phyloP scores from a whole-genome alignment of 2,329 filamentous ascomycete genomes.

The Fusarium sp. region DNA sequence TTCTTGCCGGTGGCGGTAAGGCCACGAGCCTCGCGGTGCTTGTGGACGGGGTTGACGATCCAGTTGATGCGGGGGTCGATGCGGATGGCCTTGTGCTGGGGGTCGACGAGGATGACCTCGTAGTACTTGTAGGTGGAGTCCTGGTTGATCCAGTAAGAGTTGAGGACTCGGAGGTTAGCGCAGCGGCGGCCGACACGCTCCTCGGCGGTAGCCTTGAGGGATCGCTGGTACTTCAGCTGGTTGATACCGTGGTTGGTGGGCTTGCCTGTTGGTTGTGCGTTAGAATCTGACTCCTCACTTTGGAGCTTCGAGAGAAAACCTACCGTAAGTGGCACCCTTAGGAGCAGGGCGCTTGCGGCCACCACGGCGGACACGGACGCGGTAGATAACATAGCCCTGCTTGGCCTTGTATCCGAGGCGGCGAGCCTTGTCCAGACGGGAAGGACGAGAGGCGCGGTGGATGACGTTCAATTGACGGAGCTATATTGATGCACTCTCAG shows the following conservation, averaged over 20 bases:
- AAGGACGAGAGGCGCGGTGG: conserved; percentile 97
- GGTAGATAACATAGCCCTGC: conserved; percentile 99
- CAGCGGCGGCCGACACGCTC: conserved; percentile 99
- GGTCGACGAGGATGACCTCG: conserved; percentile 99
- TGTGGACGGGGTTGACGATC: conserved; percentile 99
- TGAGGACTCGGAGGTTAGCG: conserved; percentile 98
- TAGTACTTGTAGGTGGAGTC: conserved; percentile 99
- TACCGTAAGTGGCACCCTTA: conserved; percentile 99
- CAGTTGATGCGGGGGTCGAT: conserved; percentile 99
- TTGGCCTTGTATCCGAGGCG: conserved; percentile 99
- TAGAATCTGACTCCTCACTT: conserved; percentile 25
- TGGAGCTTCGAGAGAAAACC: conserved; percentile 50
- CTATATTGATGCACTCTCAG: conserved; percentile 99
- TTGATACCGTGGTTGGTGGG: conserved; percentile 99
- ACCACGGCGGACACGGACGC: conserved; percentile 96
- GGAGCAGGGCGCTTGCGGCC: conserved; percentile 96
- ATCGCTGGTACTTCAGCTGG: conserved; percentile 99
- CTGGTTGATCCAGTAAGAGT: conserved; percentile 99
- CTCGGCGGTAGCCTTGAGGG: conserved; percentile 96
- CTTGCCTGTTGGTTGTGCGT: conserved; percentile 76
- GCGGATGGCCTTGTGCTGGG: conserved; percentile 99
- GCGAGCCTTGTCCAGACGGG: conserved; percentile 99
- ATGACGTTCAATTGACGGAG: conserved; percentile 99
- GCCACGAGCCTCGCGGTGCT: conserved; percentile 98
- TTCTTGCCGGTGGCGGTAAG: conserved; percentile 99